phyloP scores from a whole-genome alignment of 2,329 filamentous ascomycete genomes.

The Dothiorella sarmentorum region DNA sequence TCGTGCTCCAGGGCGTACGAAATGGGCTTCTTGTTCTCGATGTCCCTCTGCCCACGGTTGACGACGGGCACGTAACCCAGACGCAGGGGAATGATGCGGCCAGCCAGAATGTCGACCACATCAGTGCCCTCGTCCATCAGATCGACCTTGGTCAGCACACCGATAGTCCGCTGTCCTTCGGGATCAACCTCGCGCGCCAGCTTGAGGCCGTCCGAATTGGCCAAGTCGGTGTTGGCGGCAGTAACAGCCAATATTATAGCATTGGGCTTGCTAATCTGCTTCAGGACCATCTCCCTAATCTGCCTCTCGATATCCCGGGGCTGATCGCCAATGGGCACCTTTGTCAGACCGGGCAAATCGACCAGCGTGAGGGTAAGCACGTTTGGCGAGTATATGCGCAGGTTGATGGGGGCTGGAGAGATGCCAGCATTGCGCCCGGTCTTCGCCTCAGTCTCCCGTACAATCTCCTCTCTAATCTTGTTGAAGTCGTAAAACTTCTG shows the following conservation, averaged over 20 bases:
- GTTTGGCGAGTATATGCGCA: conserved; percentile 97
- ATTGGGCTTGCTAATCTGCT: conserved; percentile 98
- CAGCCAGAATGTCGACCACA: conserved; percentile 96
- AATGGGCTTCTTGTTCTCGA: conserved; percentile 97
- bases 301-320: conserved; percentile 95
- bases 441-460: conserved; percentile 92
- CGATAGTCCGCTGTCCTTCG: conserved; percentile 95
- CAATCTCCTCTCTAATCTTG: conserved; percentile 97
- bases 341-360: conserved; percentile 92
- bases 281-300: conserved; percentile 96
- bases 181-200: conserved; percentile 94
- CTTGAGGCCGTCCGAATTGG: conserved; percentile 97
- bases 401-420: conserved; percentile 92
- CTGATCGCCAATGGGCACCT: conserved; percentile 94
- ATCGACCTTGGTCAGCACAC: conserved; percentile 97
- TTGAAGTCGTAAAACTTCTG: conserved; percentile 98
- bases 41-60: conserved; percentile 95
- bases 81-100: conserved; percentile 90
- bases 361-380: conserved; percentile 95
- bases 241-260: conserved; percentile 97
- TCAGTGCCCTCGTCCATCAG: conserved; percentile 98
- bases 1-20: conserved; percentile 86
- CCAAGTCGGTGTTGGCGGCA: conserved; percentile 94
- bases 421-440: conserved; percentile 96
- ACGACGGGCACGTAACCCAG: conserved; percentile 96